Conservation (phyloP, 441 rosid genomes). For the Geranium incanum region DNA sequence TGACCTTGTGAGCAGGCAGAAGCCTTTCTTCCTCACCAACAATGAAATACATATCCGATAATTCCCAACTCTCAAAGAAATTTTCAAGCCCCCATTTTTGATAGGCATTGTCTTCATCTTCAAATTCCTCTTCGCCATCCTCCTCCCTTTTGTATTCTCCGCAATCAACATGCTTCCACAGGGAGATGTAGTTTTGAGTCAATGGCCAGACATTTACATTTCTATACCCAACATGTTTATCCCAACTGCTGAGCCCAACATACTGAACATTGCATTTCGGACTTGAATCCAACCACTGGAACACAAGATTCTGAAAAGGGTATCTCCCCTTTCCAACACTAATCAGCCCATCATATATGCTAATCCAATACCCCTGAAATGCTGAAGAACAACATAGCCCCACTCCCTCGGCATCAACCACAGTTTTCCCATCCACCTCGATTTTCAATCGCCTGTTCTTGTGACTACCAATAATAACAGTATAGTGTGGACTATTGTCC, state of each 20-base stretch:
- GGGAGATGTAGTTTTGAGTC: conserved; percentile 57
- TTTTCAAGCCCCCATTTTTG: conserved; percentile 77
- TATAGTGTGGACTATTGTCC: conserved; percentile 88
- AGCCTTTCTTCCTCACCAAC: conserved; percentile 57
- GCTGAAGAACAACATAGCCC: conserved; percentile 77
- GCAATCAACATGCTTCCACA: conserved; percentile 85
- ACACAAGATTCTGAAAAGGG: conserved; percentile 91
- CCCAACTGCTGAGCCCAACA: conserved; percentile 96
- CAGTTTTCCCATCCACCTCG: conserved; percentile 80
- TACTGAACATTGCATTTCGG: conserved; percentile 83
- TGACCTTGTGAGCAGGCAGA: conserved; percentile 83
- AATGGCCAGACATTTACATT: conserved; percentile 86
- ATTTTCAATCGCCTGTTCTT: conserved; percentile 83
- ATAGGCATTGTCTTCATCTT: conserved; percentile 31
- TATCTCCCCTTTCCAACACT: conserved; percentile 86
- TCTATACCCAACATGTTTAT: conserved; percentile 92
- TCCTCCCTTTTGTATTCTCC: conserved; percentile 44
- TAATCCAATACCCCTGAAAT: conserved; percentile 91
- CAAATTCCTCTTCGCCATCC: conserved; percentile 43
- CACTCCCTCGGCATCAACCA: conserved; percentile 68
- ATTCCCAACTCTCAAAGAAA: conserved; percentile 77
- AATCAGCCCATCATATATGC: conserved; percentile 86
- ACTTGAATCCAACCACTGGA: conserved; percentile 80
- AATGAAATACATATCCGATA: conserved; percentile 61
- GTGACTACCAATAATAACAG: conserved; percentile 92